Conservation (phyloP, 352 stramenopile genomes). For the Pythium chondricola region DNA sequence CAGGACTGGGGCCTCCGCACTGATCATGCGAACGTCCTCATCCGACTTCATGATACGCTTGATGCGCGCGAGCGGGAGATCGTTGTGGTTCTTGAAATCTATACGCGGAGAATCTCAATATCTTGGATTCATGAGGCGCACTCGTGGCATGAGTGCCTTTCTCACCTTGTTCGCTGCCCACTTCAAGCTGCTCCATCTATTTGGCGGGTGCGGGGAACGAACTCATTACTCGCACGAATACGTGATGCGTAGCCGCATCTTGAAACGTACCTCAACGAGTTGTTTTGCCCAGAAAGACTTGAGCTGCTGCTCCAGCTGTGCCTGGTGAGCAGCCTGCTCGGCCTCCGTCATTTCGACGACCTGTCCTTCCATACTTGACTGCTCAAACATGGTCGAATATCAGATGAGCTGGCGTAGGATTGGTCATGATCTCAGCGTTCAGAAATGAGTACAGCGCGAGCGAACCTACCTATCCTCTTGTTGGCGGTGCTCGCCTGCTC, state of each 20-base stretch:
- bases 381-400: slow-evolving; percentile 1
- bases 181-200: slow-evolving; percentile 89
- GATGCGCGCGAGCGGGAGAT: slow-evolving; percentile 97
- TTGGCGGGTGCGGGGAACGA: too few relatives aligned
- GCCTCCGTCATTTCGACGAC: slow-evolving; percentile 83
- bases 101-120: neutral
- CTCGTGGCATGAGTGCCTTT: too few relatives aligned
- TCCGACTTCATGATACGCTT: slow-evolving; percentile 99
- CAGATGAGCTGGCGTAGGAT: slow-evolving; percentile 3
- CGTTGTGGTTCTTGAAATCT: slow-evolving; percentile 99
- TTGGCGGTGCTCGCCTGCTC: too few relatives aligned
- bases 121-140: too few relatives aligned
- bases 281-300: slow-evolving; percentile 93
- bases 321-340: slow-evolving; percentile 79
- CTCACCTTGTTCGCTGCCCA: slow-evolving; percentile 90
- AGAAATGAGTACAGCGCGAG: too few relatives aligned
- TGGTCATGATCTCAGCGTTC: slow-evolving; percentile 2
- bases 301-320: slow-evolving; percentile 85
- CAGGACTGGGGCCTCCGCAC: slow-evolving; percentile 95
- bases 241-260: too few relatives aligned
- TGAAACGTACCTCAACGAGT: slow-evolving; percentile 62
- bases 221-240: too few relatives aligned
- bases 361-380: slow-evolving; percentile 67
- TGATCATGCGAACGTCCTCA: slow-evolving; percentile 98
- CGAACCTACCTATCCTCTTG: too few relatives aligned